A percentile compares a stretch with the other conserved stretches of the same genome.
Conservation (phyloP, 2,329 filamentous ascomycete species). For the Setomelanomma holmii region DNA sequence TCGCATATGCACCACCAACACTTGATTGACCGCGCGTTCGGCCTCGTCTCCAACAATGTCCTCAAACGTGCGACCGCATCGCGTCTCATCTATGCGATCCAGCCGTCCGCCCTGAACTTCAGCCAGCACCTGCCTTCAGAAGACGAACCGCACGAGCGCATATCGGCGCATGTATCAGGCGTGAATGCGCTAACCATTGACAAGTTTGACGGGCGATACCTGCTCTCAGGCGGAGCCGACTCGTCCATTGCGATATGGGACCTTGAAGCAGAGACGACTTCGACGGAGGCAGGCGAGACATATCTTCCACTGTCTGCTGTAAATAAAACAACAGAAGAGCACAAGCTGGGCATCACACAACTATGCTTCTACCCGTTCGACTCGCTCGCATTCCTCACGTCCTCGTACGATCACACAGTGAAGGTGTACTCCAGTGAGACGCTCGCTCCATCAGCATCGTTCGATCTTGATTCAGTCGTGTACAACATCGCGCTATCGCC, state of each 20-base stretch:
- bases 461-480: slow-evolving; percentile 71
- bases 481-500: slow-evolving; percentile 82
- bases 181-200: slow-evolving; percentile 83
- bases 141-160: slow-evolving; percentile 43
- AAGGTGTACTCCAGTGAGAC: slow-evolving; percentile 76
- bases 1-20: slow-evolving; percentile 57
- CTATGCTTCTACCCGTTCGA: slow-evolving; percentile 82
- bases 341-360: slow-evolving; percentile 77
- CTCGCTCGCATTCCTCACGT: slow-evolving; percentile 75
- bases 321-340: slow-evolving; percentile 47
- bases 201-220: slow-evolving; percentile 77
- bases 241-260: slow-evolving; percentile 88
- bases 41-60: slow-evolving; percentile 64
- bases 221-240: slow-evolving; percentile 86
- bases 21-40: slow-evolving; percentile 77
- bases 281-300: slow-evolving; percentile 22
- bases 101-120: slow-evolving; percentile 73
- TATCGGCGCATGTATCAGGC: slow-evolving; percentile 76
- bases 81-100: slow-evolving; percentile 72
- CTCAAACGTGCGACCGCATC: slow-evolving; percentile 72
- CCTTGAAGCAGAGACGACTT: slow-evolving; percentile 61
- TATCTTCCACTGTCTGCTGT: slow-evolving; percentile 37
- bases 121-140: slow-evolving; percentile 63
- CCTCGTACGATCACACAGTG: slow-evolving; percentile 78
- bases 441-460: slow-evolving; percentile 68